Evolutionary conservation across 805 yeast species (phyloP), one percentile per base, ranked within the genome.

Genomic region (Hanseniaspora clermontiae): DNA sequence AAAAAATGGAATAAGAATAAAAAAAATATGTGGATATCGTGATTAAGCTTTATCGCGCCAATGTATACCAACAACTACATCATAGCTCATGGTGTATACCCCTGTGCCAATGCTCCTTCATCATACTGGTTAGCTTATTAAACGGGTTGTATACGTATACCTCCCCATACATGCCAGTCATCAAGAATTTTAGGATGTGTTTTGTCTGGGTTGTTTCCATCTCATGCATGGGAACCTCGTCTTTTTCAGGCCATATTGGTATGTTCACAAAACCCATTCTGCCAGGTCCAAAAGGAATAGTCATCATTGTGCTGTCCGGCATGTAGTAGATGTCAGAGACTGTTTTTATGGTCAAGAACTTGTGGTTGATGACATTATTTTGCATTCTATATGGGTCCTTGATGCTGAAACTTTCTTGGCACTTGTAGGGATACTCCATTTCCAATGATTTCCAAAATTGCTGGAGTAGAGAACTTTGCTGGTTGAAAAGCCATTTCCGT

Each of bases 381-480:
- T 45, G 12, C 11, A 9, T 27, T 8, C 29, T 45, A 37, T 29
- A 45, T 31, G 37, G 37, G 24, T 29, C 37, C 5, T 31, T n/a
- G 27, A 45, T 45, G 20, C 24, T 46, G 39, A 46, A 46, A 29
- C 19, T 19, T 11, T 34, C 29, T 2, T 12, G 17, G 12, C 29
- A 5, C n/a, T 34, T 46, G 36, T 14, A 36, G 5, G 45, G 39
- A 29, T 43, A 37, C 45, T 51, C 55, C 19, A 51, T 15, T 24
- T 36, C 49, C 15, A 51, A 37, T n/a, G 55, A 43, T 27, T 43
- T 42, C 43, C 43, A 51, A 36, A 51, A 51, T 19, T 51, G 55
- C 10, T 36, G 36, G 8, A 51, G 12, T 2, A 39, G 37, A 2
- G 45, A 24, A 14, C 38, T 10, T 24, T 51, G 55, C 9, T 36